Evolutionary conservation across 257 asterid species (phyloP), one percentile per base, ranked within the genome.

Genomic region (Mentha longifolia): DNA sequence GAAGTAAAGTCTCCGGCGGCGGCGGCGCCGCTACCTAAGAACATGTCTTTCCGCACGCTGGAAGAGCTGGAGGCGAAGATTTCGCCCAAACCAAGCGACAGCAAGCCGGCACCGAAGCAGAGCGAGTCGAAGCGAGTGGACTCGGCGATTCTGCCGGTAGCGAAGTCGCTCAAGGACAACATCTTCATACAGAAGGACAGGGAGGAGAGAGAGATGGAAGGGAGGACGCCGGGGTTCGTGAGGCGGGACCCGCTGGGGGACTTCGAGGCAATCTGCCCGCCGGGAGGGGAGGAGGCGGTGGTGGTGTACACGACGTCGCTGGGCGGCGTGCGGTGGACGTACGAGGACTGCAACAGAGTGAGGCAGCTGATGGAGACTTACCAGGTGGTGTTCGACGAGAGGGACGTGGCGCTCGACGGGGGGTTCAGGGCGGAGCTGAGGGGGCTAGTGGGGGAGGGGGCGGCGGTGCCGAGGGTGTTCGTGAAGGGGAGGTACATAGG

Each of bases 401-500:
- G 98, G 0, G 96, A 94, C 83, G 86, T 94, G 63, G 83, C 97
- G 2, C 46, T 89, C 54, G 96, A 93, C 58, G 92, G 91, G 0
- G 82, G 88, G 63, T 93, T 87, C 61, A 42, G 79, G 82, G 68
- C 14, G 7, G 97, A 89, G 82, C 13, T 93, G 79, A 82, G 79
- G 45, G 95, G 76, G 61, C 6, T 91, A 39, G 17, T 93, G 3
- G 96, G 92, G 35, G 95, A 78, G 0, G 92, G 67, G 15, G 81
- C 61, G 46, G 69, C 79, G 37, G 94, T 89, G 37, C 98, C 98
- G 47, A 73, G 92, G 82, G 82, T 93, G 79, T 93, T 93, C 35
- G 95, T 93, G 82, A 93, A 91, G 80, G 98, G 98, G 72, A 81
- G 96, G 82, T 93, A 91, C 37, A 3, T 93, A 0, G 98, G 98